Evolutionary conservation across 345 rosid species (phyloP).

Genomic region (Raphanus raphanistrum): DNA sequence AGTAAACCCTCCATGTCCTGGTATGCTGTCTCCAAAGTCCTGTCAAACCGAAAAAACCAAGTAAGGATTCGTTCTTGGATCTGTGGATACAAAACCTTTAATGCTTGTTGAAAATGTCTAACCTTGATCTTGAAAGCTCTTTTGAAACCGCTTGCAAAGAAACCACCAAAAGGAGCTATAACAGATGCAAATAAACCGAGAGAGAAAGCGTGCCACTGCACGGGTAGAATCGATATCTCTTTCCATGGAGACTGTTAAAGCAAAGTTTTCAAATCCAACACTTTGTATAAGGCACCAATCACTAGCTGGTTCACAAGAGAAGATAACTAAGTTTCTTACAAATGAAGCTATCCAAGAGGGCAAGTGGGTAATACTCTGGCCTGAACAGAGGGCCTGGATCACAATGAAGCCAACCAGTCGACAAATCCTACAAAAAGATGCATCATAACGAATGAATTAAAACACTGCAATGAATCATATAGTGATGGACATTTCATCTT

Average conservation of each 20-base stretch:
- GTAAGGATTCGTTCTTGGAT: conserved; percentile 1
- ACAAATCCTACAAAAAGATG: conserved; percentile 62
- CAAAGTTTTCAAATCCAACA: conserved; percentile 7
- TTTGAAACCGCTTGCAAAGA: conserved; percentile 95
- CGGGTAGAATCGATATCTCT: conserved; percentile 71
- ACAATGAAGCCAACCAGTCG: conserved; percentile 90
- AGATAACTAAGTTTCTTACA: conserved; percentile 38
- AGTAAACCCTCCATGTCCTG: conserved; percentile 96
- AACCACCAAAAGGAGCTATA: conserved; percentile 98
- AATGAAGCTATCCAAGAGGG: conserved; percentile 62
- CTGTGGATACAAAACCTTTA: background rate
- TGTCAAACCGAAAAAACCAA: conserved; percentile 30
- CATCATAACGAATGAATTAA: background rate
- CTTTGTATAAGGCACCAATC: background rate
- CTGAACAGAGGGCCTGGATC: conserved; percentile 85
- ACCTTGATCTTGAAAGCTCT: conserved; percentile 98
- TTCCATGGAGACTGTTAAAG: conserved; percentile 76
- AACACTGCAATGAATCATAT: background rate
- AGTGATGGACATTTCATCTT: background rate
- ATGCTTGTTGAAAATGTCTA: background rate
- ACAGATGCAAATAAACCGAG: conserved; percentile 90
- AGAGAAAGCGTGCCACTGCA: conserved; percentile 91
- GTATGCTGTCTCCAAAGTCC: conserved; percentile 98
- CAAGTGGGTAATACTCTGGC: conserved; percentile 62
- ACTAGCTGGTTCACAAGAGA: background rate